phyloP scores from a whole-genome alignment of 345 rosid genomes.

The Euphorbia lathyris region DNA sequence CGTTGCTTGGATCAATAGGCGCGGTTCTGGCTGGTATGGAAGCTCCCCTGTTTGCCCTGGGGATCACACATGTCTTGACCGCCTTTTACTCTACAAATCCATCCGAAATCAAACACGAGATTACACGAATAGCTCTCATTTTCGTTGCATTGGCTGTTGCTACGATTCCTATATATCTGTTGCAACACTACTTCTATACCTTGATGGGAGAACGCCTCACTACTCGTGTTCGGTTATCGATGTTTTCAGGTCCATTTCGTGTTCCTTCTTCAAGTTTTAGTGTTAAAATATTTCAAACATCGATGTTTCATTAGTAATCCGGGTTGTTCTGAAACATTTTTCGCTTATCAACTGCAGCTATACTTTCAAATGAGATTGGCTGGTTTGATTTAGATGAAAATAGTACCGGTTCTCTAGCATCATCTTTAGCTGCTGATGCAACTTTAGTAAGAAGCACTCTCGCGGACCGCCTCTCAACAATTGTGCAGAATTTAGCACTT shows the following conservation, averaged over 20 bases:
- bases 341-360: constrained; percentile 50
- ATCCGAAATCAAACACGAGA: constrained; percentile 43
- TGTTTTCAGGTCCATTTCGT: constrained; percentile 64
- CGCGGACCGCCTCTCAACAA: constrained; percentile 77
- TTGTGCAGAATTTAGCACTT: constrained; percentile 75
- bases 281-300: not conserved
- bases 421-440: constrained; percentile 77
- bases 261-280: not conserved
- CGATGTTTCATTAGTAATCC: not conserved
- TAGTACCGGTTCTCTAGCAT: constrained; percentile 57
- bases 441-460: constrained; percentile 70
- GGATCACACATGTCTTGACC: constrained; percentile 58
- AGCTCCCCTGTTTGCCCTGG: constrained; percentile 71
- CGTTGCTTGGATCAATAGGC: constrained; percentile 73
- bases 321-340: constrained; percentile 7
- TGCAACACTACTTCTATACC: constrained; percentile 77
- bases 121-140: constrained; percentile 41
- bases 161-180: constrained; percentile 57
- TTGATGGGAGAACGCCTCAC: constrained; percentile 85
- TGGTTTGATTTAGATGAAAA: constrained; percentile 92
- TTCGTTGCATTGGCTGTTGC: constrained; percentile 46
- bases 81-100: constrained; percentile 53
- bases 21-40: constrained; percentile 73
- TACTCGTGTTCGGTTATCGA: constrained; percentile 59
- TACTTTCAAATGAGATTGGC: constrained; percentile 74